These are phyloP conservation scores for Dentipellis sp. DNA, from an alignment of 768 basidiomycete genomes.

Conservation along the genomic window DNA sequence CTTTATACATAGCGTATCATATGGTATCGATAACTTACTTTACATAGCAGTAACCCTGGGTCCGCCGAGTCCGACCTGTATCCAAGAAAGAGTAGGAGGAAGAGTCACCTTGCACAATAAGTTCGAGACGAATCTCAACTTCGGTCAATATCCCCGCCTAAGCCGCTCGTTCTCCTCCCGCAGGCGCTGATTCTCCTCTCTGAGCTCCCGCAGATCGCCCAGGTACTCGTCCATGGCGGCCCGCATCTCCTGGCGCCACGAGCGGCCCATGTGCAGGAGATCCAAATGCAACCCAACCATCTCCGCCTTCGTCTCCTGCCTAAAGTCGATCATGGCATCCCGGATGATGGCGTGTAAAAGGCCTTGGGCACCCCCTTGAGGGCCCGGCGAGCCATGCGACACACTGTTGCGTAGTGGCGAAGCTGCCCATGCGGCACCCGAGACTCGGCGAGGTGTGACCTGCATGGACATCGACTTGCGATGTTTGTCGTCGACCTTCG, in stretches of 20 bases:
- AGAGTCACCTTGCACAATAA: not conserved
- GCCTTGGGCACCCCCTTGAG: slow-evolving; percentile 38
- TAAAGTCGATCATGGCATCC: slow-evolving; percentile 68
- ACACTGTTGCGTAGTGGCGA: slow-evolving; percentile 25
- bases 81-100: not conserved
- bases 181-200: slow-evolving; percentile 41
- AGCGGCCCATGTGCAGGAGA: slow-evolving; percentile 58
- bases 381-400: slow-evolving; percentile 30
- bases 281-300: slow-evolving; percentile 71
- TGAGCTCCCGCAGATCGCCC: slow-evolving; percentile 40
- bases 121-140: not conserved
- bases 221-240: slow-evolving; percentile 52
- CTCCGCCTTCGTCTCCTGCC: slow-evolving; percentile 59
- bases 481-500: slow-evolving; percentile 26
- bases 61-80: not conserved
- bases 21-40: not conserved
- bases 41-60: not conserved
- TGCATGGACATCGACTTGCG: slow-evolving; percentile 29
- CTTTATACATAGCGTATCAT: not conserved
- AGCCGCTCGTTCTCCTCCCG: slow-evolving; percentile 61
- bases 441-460: slow-evolving; percentile 44
- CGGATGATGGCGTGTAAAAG: slow-evolving; percentile 55
- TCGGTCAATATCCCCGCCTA: slow-evolving; percentile 23
- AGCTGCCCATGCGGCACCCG: slow-evolving; percentile 10
- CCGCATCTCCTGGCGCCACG: slow-evolving; percentile 58